Conservation (phyloP, 345 rosid species). For the Salix purpurea region DNA sequence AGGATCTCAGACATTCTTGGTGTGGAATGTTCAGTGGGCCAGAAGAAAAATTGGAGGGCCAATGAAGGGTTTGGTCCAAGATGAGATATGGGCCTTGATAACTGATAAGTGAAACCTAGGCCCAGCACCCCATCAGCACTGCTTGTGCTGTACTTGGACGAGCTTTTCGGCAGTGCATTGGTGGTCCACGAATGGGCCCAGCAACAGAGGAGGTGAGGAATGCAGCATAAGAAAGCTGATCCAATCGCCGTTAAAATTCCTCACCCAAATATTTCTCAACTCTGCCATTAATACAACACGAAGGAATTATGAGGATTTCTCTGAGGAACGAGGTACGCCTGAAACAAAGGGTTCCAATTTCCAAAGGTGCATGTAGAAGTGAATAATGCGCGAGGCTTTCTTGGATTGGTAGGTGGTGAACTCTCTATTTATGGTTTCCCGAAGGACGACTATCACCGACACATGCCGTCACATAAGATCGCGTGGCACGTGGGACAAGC, state of each 20-base stretch:
- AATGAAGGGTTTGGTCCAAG: background rate
- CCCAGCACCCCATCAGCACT: background rate
- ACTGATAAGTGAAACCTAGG: background rate
- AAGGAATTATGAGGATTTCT: background rate
- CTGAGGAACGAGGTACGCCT: background rate
- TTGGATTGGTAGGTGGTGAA: background rate
- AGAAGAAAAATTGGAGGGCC: conserved; percentile 41
- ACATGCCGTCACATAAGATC: background rate
- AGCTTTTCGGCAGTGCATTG: background rate
- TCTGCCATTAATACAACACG: background rate
- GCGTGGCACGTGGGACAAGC: background rate
- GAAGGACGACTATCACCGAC: background rate
- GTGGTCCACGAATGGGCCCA: too few species aligned
- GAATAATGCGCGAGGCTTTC: background rate
- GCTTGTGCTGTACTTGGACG: background rate
- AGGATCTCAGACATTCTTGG: background rate
- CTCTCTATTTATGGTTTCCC: background rate
- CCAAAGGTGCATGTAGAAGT: background rate
- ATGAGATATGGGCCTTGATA: background rate
- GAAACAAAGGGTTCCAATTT: background rate
- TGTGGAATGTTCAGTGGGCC: conserved; percentile 12
- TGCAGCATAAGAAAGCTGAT: background rate
- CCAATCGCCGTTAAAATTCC: background rate
- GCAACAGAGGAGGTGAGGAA: too few species aligned
- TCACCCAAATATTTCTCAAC: background rate